Evolutionary conservation across 129 eudicot genomes (phyloP), one percentile per base, ranked within the genome.

Genomic region (Arctium minus): DNA sequence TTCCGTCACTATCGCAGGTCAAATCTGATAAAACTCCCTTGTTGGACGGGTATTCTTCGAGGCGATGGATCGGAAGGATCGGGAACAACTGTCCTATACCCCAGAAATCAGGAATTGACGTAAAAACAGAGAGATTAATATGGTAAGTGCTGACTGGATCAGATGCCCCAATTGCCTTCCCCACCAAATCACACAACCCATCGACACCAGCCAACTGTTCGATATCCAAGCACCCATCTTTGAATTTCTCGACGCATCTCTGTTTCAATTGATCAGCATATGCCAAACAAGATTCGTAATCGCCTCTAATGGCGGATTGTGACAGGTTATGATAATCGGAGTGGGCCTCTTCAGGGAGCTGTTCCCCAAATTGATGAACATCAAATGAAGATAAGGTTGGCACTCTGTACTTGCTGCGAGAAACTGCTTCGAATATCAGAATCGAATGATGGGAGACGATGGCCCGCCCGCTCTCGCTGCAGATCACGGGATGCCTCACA

Each of bases 21-120:
- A 96, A 73, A 88, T 96, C 99, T 1, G 99, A 96, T 15, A 96
- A 42, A 62, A 92, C 83, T 22, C 98, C 99, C 76, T 88, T 84
- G 73, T 84, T 86, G 4, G 82, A 70, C 1, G 99, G 99, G 72
- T 69, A 73, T 48, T 96, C 89, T 29, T 88, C 92, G 2, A 93
- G 92, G 13, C 91, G 88, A 71, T 96, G 99, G 53, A 96, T 96
- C 0, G 99, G 99, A 10, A 96, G 81, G 31, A 96, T 90, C 0
- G 99, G 99, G 22, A 96, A 96, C 80, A 93, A 81, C 83, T 96
- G 99, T 6, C 88, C 94, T n/a, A 96, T 93, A 10, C 91, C 99
- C 99, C 99, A 96, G 85, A 91, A 90, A 88, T 96, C 99, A 77
- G 99, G 99, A 83, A 96, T 87, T 6, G 99, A 96, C 42, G 99